Evolutionary conservation across 2,329 filamentous ascomycete genomes (phyloP).

Genomic region (Penicillium decumbens): DNA sequence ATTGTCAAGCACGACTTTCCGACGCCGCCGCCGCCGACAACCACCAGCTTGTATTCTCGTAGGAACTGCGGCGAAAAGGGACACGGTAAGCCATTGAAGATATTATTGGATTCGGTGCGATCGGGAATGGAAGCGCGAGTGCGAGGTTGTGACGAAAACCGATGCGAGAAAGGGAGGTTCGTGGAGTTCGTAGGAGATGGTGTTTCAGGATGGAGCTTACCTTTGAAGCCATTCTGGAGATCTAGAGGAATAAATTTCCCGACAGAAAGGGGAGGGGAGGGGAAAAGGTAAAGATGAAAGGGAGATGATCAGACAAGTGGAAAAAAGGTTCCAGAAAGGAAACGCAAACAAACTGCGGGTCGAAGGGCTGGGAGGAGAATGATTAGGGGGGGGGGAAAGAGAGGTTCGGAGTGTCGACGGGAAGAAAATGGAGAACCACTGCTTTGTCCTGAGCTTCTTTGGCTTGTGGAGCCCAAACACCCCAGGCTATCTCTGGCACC

Average conservation of each 20-base stretch:
- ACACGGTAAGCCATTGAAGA: conserved; percentile 20
- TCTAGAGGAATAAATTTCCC: conserved; percentile 1
- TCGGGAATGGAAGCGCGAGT: not conserved
- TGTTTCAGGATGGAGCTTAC: conserved; percentile 10
- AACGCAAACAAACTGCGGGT: not conserved
- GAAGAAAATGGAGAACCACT: conserved; percentile 15
- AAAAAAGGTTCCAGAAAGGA: not conserved
- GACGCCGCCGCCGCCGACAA: conserved; percentile 95
- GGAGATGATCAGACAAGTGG: not conserved
- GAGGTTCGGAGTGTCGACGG: conserved; percentile 7
- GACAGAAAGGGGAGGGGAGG: not conserved
- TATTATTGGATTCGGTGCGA: not conserved
- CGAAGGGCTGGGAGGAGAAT: not conserved
- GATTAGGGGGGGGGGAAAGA: conserved; percentile 4
- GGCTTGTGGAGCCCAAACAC: not conserved
- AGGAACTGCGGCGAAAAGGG: conserved; percentile 57
- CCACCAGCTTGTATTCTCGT: conserved; percentile 92
- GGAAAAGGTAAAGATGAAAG: not conserved
- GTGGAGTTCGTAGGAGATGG: not conserved
- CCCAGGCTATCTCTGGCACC: not conserved
- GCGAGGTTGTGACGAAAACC: not conserved
- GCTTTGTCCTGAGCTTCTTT: not conserved
- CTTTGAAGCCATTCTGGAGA: conserved; percentile 24
- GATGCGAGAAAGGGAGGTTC: conserved; percentile 1
- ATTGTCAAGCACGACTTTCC: conserved; percentile 99